These are phyloP conservation scores for Cladophialophora bantiana DNA, from an alignment of 2,329 filamentous ascomycete species.

Conservation along the genomic window DNA sequence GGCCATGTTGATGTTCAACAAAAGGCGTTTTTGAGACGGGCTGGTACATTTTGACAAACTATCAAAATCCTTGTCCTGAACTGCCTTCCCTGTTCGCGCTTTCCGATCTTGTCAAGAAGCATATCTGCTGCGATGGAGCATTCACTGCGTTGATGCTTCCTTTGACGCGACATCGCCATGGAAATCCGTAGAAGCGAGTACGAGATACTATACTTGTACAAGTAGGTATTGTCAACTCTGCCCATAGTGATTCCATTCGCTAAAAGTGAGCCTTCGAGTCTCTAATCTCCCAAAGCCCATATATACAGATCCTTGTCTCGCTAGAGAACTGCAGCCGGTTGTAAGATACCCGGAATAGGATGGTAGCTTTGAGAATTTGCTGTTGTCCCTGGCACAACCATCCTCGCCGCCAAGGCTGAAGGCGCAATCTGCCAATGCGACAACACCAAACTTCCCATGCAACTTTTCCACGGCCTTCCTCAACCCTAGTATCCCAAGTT, in stretches of 20 bases:
- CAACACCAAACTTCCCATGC: not conserved
- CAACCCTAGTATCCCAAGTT: not conserved
- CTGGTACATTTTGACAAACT: conserved; percentile 24
- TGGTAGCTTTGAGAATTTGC: not conserved
- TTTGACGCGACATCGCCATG: not conserved
- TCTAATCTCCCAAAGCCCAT: not conserved
- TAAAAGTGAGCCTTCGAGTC: not conserved
- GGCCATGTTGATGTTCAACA: conserved; percentile 24
- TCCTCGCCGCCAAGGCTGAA: not conserved
- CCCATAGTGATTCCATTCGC: not conserved
- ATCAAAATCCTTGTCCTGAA: conserved; percentile 8
- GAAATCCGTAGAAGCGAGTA: not conserved
- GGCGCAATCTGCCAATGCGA: not conserved
- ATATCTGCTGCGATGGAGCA: not conserved
- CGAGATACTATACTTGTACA: not conserved
- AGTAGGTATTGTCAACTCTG: not conserved
- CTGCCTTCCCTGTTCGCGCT: not conserved
- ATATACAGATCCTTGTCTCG: not conserved
- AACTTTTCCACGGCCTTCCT: not conserved
- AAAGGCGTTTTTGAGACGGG: conserved; percentile 25
- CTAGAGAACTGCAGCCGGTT: not conserved
- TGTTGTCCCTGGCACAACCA: not conserved
- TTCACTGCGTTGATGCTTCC: not conserved
- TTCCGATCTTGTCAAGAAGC: not conserved
- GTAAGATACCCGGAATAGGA: not conserved